phyloP scores from a whole-genome alignment of 345 rosid species.

The Carallia pectinifolia region DNA sequence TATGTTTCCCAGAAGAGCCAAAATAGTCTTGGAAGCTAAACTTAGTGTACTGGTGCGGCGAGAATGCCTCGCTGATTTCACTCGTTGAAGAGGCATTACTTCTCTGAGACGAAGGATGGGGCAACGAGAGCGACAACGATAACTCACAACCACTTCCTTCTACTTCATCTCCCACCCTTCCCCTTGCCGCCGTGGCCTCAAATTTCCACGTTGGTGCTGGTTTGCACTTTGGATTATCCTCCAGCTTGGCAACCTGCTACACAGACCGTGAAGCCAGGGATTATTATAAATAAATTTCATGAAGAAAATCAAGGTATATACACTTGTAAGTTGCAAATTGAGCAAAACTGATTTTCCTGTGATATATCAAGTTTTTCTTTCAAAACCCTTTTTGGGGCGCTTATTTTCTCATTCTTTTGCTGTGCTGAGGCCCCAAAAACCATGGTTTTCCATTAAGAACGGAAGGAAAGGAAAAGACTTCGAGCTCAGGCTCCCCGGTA shows the following conservation, averaged over 20 bases:
- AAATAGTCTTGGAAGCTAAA: constrained; percentile 41
- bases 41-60: constrained; percentile 30
- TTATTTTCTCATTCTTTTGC: too few species aligned
- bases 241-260: constrained; percentile 34
- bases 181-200: not conserved
- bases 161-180: constrained; percentile 5
- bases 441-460: too few species aligned
- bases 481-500: too few species aligned
- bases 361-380: too few species aligned
- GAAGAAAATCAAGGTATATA: too few species aligned
- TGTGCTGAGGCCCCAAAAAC: too few species aligned
- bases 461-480: too few species aligned
- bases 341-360: too few species aligned
- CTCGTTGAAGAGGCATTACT: constrained; percentile 53
- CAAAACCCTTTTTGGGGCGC: too few species aligned
- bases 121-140: constrained; percentile 55
- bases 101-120: constrained; percentile 39
- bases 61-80: constrained; percentile 69
- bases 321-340: too few species aligned
- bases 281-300: not conserved
- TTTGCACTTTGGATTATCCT: constrained; percentile 10
- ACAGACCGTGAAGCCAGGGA: not conserved
- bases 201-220: not conserved
- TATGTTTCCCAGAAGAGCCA: constrained; percentile 28
- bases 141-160: constrained; percentile 35